Base-by-base conservation (phyloP, 306 rosid genomes). In the Cucurbita pepo region DNA sequence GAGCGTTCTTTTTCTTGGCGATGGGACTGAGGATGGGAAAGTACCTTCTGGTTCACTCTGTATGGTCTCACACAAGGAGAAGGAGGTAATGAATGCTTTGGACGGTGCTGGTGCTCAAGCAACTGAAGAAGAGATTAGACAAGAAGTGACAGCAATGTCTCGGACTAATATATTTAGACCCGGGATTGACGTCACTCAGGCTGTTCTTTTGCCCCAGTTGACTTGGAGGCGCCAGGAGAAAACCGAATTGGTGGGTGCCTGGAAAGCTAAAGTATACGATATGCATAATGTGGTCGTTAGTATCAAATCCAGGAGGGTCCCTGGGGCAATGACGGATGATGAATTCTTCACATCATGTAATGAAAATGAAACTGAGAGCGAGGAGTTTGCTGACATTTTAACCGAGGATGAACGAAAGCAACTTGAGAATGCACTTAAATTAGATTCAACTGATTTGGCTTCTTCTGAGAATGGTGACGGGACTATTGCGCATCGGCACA, bases 141-240 rank as follows among this genome's bases (percentile, higher is more conserved):
- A 89, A 77, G 99, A 95, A 78, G 97, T 95, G 79, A 84, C 71
- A 48, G 96, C 97, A 53, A 95, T 95, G 99, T 95, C 95, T 30
- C 90, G 88, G 83, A 91, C 99, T 60, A 95, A 91, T 79, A 91
- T 95, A 66, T 89, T 95, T 74, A 82, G 99, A 82, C 97, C 97
- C 18, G 99, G 99, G 76, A 89, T 95, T 78, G 97, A 91, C 19
- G 99, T 95, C 69, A 95, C 97, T 21, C 96, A 91, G 80, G 97
- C 99, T 51, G 95, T 95, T 82, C 99, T 95, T 72, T 82, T 95
- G 79, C 96, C 99, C 43, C 99, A 95, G 71, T 45, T 91, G 84
- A 91, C 95, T 40, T 95, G 99, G 99, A 86, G 99, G 80, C 87
- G 99, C 62, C 97, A 91, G 65, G 99, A 95, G 86, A 95, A 74